These are phyloP conservation scores for Phytophthora fragariaefolia DNA, from an alignment of 352 stramenopile species.

Conservation along the genomic window DNA sequence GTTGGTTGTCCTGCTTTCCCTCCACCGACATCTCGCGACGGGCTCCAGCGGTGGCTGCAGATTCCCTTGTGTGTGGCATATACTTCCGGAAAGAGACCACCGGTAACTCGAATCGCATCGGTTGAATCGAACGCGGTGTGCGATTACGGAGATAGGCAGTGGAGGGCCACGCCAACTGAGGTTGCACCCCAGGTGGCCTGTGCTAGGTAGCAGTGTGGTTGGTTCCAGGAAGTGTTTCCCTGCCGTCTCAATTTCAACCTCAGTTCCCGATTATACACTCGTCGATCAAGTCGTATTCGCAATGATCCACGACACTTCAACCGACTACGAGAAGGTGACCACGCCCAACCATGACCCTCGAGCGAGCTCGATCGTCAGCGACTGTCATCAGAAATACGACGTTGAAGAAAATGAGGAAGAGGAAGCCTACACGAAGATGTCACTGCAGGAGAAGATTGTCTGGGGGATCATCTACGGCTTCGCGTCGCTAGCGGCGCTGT, in stretches of 20 bases:
- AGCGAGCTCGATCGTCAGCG: neutral
- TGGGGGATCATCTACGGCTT: constrained; percentile 43
- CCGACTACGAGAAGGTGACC: neutral
- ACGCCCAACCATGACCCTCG: neutral
- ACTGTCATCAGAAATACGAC: neutral
- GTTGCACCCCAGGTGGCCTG: neutral
- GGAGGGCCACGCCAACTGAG: neutral
- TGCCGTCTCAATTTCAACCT: constrained; percentile 12
- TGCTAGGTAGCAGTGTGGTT: neutral
- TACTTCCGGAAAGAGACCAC: constrained; percentile 1
- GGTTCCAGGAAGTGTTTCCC: neutral
- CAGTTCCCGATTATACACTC: constrained; percentile 25
- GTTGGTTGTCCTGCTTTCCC: neutral
- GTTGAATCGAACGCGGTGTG: neutral
- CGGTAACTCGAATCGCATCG: constrained; percentile 1
- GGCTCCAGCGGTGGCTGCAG: neutral
- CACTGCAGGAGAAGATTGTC: constrained; percentile 37
- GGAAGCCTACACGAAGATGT: constrained; percentile 33
- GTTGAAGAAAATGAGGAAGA: constrained; percentile 29
- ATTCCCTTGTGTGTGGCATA: constrained; percentile 7
- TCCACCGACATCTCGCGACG: neutral
- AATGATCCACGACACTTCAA: constrained; percentile 1
- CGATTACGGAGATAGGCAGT: neutral
- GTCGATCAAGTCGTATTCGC: neutral
- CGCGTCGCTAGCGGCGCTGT: constrained; percentile 60